phyloP scores from a whole-genome alignment of 2,329 filamentous ascomycete genomes.

The Aspergillus flavus region DNA sequence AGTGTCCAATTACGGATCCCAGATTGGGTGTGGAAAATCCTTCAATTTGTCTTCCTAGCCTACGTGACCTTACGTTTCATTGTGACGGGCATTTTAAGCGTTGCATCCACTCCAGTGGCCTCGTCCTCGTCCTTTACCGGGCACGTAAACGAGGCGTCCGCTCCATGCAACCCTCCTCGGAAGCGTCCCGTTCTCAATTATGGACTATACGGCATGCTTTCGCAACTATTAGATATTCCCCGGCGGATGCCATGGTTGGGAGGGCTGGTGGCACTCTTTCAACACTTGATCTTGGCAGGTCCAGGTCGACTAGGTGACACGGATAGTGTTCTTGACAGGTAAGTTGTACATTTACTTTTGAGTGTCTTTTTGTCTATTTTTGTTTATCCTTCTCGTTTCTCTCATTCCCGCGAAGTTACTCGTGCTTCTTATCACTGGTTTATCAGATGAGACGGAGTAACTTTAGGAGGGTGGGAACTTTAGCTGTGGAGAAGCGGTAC shows the following conservation, averaged over 20 bases:
- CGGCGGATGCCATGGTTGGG: conserved; percentile 88
- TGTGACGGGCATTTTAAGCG: conserved; percentile 65
- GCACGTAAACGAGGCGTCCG: conserved; percentile 32
- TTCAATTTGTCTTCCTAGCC: conserved; percentile 54
- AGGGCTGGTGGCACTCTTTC: conserved; percentile 73
- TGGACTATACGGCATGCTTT: conserved; percentile 73
- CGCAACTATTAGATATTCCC: conserved; percentile 72
- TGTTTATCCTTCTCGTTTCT: conserved; percentile 8
- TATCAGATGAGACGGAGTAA: conserved; percentile 6
- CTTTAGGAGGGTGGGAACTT: conserved; percentile 20
- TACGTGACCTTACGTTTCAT: conserved; percentile 69
- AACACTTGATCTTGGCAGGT: conserved; percentile 72
- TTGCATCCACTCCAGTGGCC: conserved; percentile 60
- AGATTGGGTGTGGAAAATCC: conserved; percentile 53
- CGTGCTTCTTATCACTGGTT: conserved; percentile 5
- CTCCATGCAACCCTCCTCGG: conserved; percentile 33
- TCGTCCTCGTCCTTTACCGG: conserved; percentile 29
- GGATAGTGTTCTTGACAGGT: conserved; percentile 87
- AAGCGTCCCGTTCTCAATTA: conserved; percentile 72
- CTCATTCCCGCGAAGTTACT: conserved; percentile 3
- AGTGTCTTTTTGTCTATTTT: conserved; percentile 11
- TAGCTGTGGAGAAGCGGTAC: conserved; percentile 31
- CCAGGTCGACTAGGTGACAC: conserved; percentile 74
- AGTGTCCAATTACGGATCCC: conserved; percentile 37
- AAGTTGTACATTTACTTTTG: conserved; percentile 51